Conservation (phyloP, 345 rosid species). For the Cardiospermum halicacabum region DNA sequence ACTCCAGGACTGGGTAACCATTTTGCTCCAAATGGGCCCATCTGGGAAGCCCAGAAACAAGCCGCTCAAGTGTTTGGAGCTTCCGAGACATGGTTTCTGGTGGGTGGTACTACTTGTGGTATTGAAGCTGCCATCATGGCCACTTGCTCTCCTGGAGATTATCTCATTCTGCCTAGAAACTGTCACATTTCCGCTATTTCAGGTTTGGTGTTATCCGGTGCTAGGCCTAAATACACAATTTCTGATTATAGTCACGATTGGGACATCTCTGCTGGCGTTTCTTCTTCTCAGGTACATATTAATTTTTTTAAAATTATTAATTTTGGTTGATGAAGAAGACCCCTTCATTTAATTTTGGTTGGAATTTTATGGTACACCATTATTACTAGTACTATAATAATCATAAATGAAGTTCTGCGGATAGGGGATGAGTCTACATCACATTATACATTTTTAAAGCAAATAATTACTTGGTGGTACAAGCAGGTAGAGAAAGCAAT, state of each 20-base stretch:
- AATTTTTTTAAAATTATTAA: too few species aligned
- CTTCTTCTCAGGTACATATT: conserved; percentile 39
- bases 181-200: conserved; percentile 50
- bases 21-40: conserved; percentile 52
- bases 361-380: too few species aligned
- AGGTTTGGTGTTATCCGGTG: conserved; percentile 54
- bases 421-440: conserved; percentile 1
- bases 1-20: conserved; percentile 59
- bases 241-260: conserved; percentile 43
- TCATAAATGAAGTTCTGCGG: too few species aligned
- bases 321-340: too few species aligned
- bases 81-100: conserved; percentile 58
- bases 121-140: conserved; percentile 57
- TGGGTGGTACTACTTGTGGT: conserved; percentile 65
- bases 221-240: conserved; percentile 43
- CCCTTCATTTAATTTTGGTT: too few species aligned
- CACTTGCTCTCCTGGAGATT: conserved; percentile 54
- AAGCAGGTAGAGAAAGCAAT: conserved; percentile 53
- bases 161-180: conserved; percentile 53
- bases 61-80: conserved; percentile 57
- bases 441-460: too few species aligned
- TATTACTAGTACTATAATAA: too few species aligned
- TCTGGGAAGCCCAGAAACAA: conserved; percentile 50
- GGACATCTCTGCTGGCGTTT: conserved; percentile 46
- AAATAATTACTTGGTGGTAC: too few species aligned